A percentile compares a stretch with the other conserved stretches of the same genome.
Conservation (phyloP, 2,329 filamentous ascomycete species). For the Aspergillus calidoustus region DNA sequence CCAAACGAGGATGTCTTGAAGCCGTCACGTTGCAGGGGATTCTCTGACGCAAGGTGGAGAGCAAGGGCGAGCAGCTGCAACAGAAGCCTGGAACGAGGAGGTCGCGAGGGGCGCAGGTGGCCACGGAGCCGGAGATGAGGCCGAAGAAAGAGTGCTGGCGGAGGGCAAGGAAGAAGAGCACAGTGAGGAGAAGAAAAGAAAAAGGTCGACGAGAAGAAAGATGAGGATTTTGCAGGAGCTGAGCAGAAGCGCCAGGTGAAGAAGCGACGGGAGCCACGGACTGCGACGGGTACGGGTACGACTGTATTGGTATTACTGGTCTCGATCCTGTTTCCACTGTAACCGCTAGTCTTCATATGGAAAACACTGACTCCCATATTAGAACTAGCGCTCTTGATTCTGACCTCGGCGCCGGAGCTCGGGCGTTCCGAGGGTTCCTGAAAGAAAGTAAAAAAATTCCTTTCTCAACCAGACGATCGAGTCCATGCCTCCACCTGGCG, state of each 20-base stretch:
- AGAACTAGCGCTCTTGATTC: constrained; percentile 6
- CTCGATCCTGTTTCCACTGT: constrained; percentile 34
- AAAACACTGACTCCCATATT: neutral
- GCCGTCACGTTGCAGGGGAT: constrained; percentile 36
- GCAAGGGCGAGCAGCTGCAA: constrained; percentile 25
- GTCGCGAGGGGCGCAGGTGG: constrained; percentile 26
- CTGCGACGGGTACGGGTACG: constrained; percentile 25
- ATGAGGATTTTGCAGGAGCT: constrained; percentile 23
- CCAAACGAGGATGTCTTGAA: constrained; percentile 27
- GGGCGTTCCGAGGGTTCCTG: constrained; percentile 17
- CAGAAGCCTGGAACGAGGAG: constrained; percentile 25
- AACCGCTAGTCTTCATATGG: neutral
- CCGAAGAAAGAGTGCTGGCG: constrained; percentile 4
- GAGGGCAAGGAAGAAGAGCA: constrained; percentile 15
- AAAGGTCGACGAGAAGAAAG: constrained; percentile 22
- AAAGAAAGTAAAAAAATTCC: constrained; percentile 12
- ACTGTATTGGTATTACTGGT: constrained; percentile 36
- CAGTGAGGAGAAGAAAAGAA: constrained; percentile 19
- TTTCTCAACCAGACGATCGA: constrained; percentile 16
- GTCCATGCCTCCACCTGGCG: neutral
- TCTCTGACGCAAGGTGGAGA: constrained; percentile 36
- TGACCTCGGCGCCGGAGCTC: constrained; percentile 10
- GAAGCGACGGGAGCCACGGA: constrained; percentile 23
- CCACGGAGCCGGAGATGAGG: constrained; percentile 30
- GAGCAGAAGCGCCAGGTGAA: constrained; percentile 20